phyloP scores from a whole-genome alignment of 805 yeast genomes.

The Metschnikowia noctiluminum region DNA sequence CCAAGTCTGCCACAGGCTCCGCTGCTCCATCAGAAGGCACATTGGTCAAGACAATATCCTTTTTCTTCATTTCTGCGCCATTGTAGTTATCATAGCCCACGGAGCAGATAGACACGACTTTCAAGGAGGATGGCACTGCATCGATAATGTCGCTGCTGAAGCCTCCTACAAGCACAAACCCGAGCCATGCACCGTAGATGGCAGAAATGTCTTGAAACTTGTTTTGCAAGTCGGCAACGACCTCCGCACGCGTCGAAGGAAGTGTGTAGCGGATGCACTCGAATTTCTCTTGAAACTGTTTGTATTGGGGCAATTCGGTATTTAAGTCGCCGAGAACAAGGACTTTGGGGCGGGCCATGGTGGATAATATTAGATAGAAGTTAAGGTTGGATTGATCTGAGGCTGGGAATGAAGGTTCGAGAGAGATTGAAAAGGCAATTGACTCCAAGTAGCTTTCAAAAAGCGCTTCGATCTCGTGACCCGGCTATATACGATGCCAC shows the following conservation, averaged over 20 bases:
- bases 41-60: slow-evolving; percentile 55
- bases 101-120: slow-evolving; percentile 51
- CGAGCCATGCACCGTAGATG: slow-evolving; percentile 60
- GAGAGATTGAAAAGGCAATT: too few relatives aligned
- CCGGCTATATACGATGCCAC: too few relatives aligned
- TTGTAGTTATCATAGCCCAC: slow-evolving; percentile 58
- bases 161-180: slow-evolving; percentile 51
- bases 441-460: too few relatives aligned
- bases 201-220: slow-evolving; percentile 45
- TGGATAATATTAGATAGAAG: background rate
- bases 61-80: slow-evolving; percentile 33
- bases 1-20: slow-evolving; percentile 72
- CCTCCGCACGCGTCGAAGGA: slow-evolving; percentile 37
- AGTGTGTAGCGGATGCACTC: slow-evolving; percentile 40
- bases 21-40: slow-evolving; percentile 56
- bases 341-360: slow-evolving; percentile 28
- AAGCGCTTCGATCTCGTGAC: too few relatives aligned
- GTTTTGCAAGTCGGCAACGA: slow-evolving; percentile 38
- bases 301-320: slow-evolving; percentile 44
- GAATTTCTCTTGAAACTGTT: slow-evolving; percentile 34
- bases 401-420: background rate
- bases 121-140: slow-evolving; percentile 43
- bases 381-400: background rate
- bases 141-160: slow-evolving; percentile 42
- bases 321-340: slow-evolving; percentile 52